phyloP scores from a whole-genome alignment of 129 eudicot species.

The Helianthus tuberosus region DNA sequence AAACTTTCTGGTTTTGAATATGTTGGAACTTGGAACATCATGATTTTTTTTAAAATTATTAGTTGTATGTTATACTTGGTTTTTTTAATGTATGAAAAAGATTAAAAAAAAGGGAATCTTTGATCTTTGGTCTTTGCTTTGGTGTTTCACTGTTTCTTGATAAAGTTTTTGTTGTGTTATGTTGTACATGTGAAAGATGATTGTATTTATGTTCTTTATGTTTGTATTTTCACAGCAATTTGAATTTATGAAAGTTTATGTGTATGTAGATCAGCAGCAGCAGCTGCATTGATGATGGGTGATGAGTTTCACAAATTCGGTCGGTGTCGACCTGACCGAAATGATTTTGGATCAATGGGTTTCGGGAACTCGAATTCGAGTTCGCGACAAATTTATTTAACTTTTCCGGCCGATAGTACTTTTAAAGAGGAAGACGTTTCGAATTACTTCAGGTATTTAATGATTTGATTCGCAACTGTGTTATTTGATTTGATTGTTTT shows the following conservation, averaged over 20 bases:
- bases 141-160: conserved; percentile 31
- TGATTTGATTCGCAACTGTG: not conserved
- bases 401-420: conserved; percentile 77
- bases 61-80: too few species aligned
- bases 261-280: conserved; percentile 56
- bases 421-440: conserved; percentile 83
- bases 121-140: conserved; percentile 14
- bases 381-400: conserved; percentile 64
- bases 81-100: not conserved
- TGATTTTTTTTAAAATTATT: too few species aligned
- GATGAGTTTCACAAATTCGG: conserved; percentile 64
- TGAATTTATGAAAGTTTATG: not conserved
- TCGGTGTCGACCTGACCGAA: conserved; percentile 49
- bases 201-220: not conserved
- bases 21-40: too few species aligned
- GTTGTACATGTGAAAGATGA: conserved; percentile 9
- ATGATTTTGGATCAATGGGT: conserved; percentile 57
- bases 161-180: conserved; percentile 12
- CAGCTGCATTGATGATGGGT: conserved; percentile 78
- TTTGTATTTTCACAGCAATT: not conserved
- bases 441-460: conserved; percentile 53
- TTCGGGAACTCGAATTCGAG: conserved; percentile 59
- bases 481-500: not conserved
- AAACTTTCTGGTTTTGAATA: too few species aligned
- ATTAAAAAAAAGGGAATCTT: conserved; percentile 19